phyloP scores from a whole-genome alignment of 768 basidiomycete genomes.

The Mycena haematopus region DNA sequence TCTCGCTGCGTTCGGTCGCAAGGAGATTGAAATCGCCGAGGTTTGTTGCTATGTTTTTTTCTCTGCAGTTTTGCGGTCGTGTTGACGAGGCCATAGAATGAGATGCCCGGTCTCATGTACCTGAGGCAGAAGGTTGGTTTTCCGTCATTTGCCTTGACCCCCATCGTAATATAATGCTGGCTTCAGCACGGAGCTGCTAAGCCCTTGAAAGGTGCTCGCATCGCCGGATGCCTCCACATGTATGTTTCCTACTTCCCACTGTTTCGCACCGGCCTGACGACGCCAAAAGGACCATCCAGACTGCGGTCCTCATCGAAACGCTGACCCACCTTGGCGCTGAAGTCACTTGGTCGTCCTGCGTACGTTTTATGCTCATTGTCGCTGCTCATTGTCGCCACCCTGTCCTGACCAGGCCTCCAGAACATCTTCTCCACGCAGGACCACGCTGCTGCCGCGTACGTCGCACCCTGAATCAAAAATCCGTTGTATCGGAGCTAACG shows the following conservation, averaged over 20 bases:
- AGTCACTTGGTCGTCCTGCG: slow-evolving; percentile 98
- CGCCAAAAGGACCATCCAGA: slow-evolving; percentile 89
- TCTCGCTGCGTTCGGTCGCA: slow-evolving; percentile 99
- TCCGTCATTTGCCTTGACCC: slow-evolving; percentile 1
- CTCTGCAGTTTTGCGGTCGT: slow-evolving; percentile 1
- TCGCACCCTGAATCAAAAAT: slow-evolving; percentile 25
- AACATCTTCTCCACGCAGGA: slow-evolving; percentile 99
- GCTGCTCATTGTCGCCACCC: too few species aligned
- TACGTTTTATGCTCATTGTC: slow-evolving; percentile 45
- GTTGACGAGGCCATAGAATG: slow-evolving; percentile 60
- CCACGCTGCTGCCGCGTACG: slow-evolving; percentile 96
- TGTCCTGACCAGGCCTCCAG: slow-evolving; percentile 46
- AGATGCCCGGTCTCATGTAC: slow-evolving; percentile 97
- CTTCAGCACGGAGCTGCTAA: slow-evolving; percentile 75
- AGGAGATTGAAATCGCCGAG: slow-evolving; percentile 99
- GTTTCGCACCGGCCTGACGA: slow-evolving; percentile 6
- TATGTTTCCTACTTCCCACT: slow-evolving; percentile 41
- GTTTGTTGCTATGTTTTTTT: slow-evolving; percentile 47
- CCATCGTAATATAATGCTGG: slow-evolving; percentile 25
- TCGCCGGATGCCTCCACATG: slow-evolving; percentile 99
- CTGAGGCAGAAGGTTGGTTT: slow-evolving; percentile 78
- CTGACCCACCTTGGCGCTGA: slow-evolving; percentile 94
- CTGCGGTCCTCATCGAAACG: slow-evolving; percentile 98
- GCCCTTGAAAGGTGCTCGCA: slow-evolving; percentile 93
- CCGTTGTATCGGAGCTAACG: slow-evolving; percentile 3